Evolutionary conservation across 192 early-diverging fungal species (phyloP), one percentile per base, ranked within the genome.

Genomic region (Coemansia sp.): DNA sequence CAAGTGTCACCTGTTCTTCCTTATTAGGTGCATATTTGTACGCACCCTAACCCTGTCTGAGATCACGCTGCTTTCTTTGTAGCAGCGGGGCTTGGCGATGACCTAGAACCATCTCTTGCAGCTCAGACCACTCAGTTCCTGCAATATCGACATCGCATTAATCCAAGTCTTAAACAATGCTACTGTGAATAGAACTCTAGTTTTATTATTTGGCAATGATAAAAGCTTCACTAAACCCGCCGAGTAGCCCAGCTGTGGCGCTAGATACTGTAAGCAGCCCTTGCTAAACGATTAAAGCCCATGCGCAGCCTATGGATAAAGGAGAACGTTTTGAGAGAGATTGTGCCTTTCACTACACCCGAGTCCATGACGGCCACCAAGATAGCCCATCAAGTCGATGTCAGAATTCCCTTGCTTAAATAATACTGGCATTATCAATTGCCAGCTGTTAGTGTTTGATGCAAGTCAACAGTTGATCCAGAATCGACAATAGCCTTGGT

Each of bases 11-110:
- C 57, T 58, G 57, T 16, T 34, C 5, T 58, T 58, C 33, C n/a
- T 31, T 43, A 4, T 15, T 43, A 2, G 3, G 41, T 11, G 41
- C 41, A 43, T 43, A 36, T 49, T 58, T 58, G 57, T 58, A 11
- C 57, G 6, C 29, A 58, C 57, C 57, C 57, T 58, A 58, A 58
- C 31, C 57, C 57, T 58, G 31, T 15, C 53, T 10, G 16, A 18
- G 16, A 58, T 58, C 57, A 58, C 31, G 57, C 24, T 7, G 16
- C 8, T 36, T 27, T 10, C 10, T 24, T 24, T 24, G 8, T 5
- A 53, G 22, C 22, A 4, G 70, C 34, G 3, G 78, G 78, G 66
- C 5, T 57, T 72, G 57, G 57, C 13, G 31, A 2, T 34, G 57
- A 34, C 15, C 53, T 68, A 43, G 61, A 55, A 55, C 53, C 53